Base-by-base conservation (phyloP, 2,329 filamentous ascomycete genomes). In the Alternaria arbusti region DNA sequence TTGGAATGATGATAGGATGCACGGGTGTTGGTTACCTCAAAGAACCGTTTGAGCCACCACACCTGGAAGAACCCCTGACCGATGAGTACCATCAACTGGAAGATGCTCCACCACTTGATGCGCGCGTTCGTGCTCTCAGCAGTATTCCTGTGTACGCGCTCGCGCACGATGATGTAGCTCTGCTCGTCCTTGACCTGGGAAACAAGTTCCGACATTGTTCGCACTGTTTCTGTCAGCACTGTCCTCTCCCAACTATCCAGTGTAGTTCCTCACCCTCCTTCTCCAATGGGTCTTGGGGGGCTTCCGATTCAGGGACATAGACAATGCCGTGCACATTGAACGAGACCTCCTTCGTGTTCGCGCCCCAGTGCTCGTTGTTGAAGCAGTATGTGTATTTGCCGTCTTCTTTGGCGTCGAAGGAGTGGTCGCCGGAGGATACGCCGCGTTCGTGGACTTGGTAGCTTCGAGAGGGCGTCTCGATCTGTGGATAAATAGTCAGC, bases 51-150 rank as follows among this genome's bases (percentile, higher is more conserved):
- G 80, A 99, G 83, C 94, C 96, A 99, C 95, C 96, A 99, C 70
- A 99, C 95, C 85, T 99, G 96, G 86, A 99, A 99, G 70, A 97
- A 85, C 65, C 94, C 96, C 85, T 98, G 93, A 75, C 91, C 94
- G 70, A 96, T 86, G 67, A 99, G 88, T 54, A 98, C 90, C 60
- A 89, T 87, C 69, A 99, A 89, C 83, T 99, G 94, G 82, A 98
- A 98, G 74, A 98, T 88, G 82, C 96, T 97, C 96, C 96, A 99
- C 96, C 96, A 99, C 86, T 99, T 99, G 80, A 99, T 96, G 71
- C 96, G 88, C 73, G 89, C 88, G 82, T 99, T 99, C 76, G 96
- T 99, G 87, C 94, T 97, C 86, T 99, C 96, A 69, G 96, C 96
- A 10, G 96, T 99, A 85, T 99, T 99, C 80, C 96, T 89, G 86